Percentiles rank a stretch among this genome's conserved stretches.
Evolutionary conservation across 164 flowering plant genomes (phyloP).

Genomic region (Stephania japonica): DNA sequence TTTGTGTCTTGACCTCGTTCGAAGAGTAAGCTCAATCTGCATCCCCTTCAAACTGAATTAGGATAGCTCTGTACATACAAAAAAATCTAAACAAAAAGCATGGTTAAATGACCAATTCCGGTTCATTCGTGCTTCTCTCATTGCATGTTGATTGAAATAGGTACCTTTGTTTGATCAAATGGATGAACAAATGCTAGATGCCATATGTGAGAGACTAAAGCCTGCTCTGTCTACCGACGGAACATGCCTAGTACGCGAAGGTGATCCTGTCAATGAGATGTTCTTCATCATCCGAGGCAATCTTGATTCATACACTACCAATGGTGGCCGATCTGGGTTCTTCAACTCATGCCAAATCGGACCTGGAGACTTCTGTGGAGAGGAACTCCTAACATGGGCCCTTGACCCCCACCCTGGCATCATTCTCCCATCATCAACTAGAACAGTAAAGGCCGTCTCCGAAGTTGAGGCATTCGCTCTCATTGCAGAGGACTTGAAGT

Average conservation of each 20-base stretch:
- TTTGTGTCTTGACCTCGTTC: slow-evolving; percentile 82
- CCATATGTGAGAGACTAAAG: slow-evolving; percentile 87
- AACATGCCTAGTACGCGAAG: slow-evolving; percentile 74
- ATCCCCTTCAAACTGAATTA: neutral
- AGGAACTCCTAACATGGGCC: slow-evolving; percentile 92
- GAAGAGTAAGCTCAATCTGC: slow-evolving; percentile 46
- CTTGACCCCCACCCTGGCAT: slow-evolving; percentile 66
- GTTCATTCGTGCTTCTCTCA: neutral
- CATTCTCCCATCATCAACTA: slow-evolving; percentile 76
- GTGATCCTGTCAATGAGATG: slow-evolving; percentile 93
- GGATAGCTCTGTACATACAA: neutral
- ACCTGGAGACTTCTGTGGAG: slow-evolving; percentile 92
- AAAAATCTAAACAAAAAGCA: neutral
- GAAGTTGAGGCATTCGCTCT: slow-evolving; percentile 92
- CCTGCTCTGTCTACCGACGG: slow-evolving; percentile 76
- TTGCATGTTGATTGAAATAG: slow-evolving; percentile 24
- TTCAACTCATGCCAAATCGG: slow-evolving; percentile 79
- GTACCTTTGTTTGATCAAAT: slow-evolving; percentile 89
- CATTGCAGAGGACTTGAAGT: slow-evolving; percentile 70
- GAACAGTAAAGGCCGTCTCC: slow-evolving; percentile 69
- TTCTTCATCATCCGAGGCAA: slow-evolving; percentile 83
- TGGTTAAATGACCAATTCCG: neutral
- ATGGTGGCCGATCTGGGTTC: slow-evolving; percentile 92
- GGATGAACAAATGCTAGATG: slow-evolving; percentile 90
- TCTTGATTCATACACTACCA: slow-evolving; percentile 84